Percentiles rank a stretch among this genome's conserved stretches.
Conservation (phyloP, 345 rosid species). For the Eucalyptus polyanthemos region DNA sequence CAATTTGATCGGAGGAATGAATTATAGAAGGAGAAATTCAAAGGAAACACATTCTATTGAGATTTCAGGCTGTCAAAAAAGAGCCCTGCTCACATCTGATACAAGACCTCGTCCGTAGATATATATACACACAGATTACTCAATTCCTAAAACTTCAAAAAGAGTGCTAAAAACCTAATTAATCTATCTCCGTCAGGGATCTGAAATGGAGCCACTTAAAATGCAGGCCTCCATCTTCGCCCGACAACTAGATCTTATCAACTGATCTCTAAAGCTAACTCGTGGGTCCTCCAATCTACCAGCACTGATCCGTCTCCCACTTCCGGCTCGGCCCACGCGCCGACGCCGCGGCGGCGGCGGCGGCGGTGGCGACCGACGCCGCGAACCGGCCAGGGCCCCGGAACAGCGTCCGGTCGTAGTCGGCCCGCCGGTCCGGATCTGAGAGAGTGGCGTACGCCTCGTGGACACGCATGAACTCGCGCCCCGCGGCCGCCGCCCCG, state of each 20-base stretch:
- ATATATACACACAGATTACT: neutral
- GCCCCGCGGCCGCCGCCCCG: neutral
- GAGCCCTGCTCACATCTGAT: neutral
- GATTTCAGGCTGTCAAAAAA: neutral
- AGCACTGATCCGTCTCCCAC: slow-evolving; percentile 79
- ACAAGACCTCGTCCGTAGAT: neutral
- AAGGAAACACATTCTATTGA: neutral
- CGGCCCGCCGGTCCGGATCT: slow-evolving; percentile 51
- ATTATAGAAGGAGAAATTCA: neutral
- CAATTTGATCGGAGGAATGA: neutral
- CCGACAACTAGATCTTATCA: neutral
- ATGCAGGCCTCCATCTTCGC: neutral
- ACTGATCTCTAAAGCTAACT: neutral
- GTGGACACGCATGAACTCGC: slow-evolving; percentile 43
- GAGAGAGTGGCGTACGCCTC: slow-evolving; percentile 60
- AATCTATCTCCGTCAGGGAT: neutral
- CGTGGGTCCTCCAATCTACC: slow-evolving; percentile 10
- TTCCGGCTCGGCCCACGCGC: slow-evolving; percentile 12
- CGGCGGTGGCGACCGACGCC: neutral
- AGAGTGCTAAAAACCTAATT: neutral
- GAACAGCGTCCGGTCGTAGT: slow-evolving; percentile 36
- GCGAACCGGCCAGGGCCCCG: slow-evolving; percentile 1
- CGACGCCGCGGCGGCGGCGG: neutral
- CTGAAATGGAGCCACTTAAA: neutral
- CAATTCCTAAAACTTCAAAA: neutral